Percentiles rank a stretch among this genome's conserved stretches.
Evolutionary conservation across 441 rosid species (phyloP).

Genomic region (Corymbia citriodora): DNA sequence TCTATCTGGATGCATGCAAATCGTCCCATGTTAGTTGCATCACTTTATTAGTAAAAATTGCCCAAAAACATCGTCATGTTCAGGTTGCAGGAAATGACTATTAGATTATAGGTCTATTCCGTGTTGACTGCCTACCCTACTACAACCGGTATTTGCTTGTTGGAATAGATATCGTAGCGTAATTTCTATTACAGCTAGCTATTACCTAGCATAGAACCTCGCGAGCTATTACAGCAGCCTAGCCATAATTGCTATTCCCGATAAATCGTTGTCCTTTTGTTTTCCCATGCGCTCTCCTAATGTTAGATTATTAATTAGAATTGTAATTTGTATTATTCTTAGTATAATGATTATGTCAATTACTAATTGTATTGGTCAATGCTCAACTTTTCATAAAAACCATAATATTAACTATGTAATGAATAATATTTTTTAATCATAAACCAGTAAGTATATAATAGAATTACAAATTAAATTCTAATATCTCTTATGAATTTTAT

Average conservation of each 20-base stretch:
- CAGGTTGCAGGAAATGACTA: neutral
- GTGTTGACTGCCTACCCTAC: neutral
- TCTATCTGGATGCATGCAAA: neutral
- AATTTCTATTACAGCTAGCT: neutral
- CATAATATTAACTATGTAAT: neutral
- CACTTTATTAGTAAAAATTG: neutral
- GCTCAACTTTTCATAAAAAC: neutral
- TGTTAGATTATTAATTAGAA: neutral
- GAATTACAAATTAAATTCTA: neutral
- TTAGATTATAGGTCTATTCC: neutral
- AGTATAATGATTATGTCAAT: neutral
- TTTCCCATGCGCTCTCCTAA: neutral
- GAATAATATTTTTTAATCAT: neutral
- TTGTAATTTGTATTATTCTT: neutral
- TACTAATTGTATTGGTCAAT: neutral
- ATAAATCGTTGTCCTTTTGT: neutral
- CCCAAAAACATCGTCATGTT: neutral
- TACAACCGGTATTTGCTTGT: neutral
- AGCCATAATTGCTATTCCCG: neutral
- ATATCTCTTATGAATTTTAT: neutral
- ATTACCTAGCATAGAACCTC: neutral
- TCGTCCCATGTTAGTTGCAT: neutral
- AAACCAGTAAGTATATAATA: neutral
- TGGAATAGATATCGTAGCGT: neutral
- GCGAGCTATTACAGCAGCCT: neutral